Base-by-base conservation (phyloP, 1,139 yeast species). In the Pichia kudriavzevii region DNA sequence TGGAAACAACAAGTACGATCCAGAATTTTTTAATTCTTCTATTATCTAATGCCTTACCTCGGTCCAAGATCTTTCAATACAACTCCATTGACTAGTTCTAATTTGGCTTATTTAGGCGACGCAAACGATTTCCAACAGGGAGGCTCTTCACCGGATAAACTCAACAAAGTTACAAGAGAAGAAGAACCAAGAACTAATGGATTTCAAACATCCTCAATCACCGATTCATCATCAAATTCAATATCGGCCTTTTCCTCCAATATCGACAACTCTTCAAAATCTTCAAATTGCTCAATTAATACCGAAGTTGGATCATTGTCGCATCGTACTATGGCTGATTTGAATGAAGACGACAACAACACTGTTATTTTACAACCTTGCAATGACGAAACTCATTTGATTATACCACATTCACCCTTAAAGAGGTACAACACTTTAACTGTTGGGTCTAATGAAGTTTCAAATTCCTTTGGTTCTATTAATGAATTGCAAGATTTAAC, bases 51-150 rank as follows among this genome's bases (percentile, higher is more conserved):
- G 58, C 52, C 59, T 34, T 55, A 54, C 39, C 39, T 55, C 28
- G 59, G 59, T 20, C 59, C 59, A 18, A 52, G 45, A 40, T 43
- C 58, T 6, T 55, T 53, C 37, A 49, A 45, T 9, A 55, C 59
- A 12, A 47, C 58, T 24, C 59, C 58, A 18, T 35, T 55, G 13
- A 55, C 59, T 8, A 39, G 48, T 9, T 31, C 36, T 28, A 55
- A 55, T 37, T 42, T 40, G 10, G 40, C 43, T 12, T 34, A 12
- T 15, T 22, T 40, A 14, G 22, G 34, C 20, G 18, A 20, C n/a
- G 14, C n/a, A n/a, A n/a, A n/a, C n/a, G n/a, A n/a, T n/a, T n/a
- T n/a, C n/a, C n/a, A n/a, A n/a, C n/a, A n/a, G n/a, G n/a, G n/a
- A n/a, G n/a, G n/a, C n/a, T n/a, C n/a, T n/a, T n/a, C n/a, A n/a